These are phyloP conservation scores for Backusella macrospora DNA, from an alignment of 192 early-diverging fungal species.

Conservation along the genomic window DNA sequence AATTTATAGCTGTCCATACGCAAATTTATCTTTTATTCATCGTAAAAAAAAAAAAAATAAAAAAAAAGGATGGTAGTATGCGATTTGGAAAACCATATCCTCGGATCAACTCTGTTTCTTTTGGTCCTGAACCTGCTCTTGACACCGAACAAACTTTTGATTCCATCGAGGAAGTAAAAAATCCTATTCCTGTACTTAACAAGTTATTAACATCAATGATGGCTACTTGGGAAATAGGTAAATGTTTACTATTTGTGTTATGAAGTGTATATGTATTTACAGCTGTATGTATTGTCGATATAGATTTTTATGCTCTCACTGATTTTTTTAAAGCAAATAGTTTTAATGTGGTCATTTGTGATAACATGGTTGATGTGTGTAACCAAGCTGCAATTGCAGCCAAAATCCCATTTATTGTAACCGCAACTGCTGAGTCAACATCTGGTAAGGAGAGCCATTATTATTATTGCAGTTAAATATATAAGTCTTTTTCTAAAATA, in stretches of 20 bases:
- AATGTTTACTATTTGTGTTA: neutral
- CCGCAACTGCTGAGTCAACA: neutral
- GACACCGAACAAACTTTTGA: neutral
- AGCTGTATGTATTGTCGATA: neutral
- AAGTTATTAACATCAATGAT: neutral
- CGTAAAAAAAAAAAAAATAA: neutral
- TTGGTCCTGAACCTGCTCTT: neutral
- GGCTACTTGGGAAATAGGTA: conserved; percentile 5
- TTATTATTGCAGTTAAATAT: too few species aligned
- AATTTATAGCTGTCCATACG: neutral
- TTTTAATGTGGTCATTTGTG: neutral
- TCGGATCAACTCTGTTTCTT: neutral
- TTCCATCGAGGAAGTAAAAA: neutral
- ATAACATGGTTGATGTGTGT: conserved; percentile 3
- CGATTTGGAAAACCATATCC: neutral
- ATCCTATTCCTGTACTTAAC: neutral
- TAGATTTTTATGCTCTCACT: neutral
- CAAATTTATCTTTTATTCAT: neutral
- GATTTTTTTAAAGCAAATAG: neutral
- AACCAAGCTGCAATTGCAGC: conserved; percentile 3
- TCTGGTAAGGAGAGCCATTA: neutral
- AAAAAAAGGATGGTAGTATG: neutral
- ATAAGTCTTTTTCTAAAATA: neutral
- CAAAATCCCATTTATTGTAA: conserved; percentile 1
- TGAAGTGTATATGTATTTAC: neutral